Conservation (phyloP, 106 monocot species). For the Chionographis japonica region DNA sequence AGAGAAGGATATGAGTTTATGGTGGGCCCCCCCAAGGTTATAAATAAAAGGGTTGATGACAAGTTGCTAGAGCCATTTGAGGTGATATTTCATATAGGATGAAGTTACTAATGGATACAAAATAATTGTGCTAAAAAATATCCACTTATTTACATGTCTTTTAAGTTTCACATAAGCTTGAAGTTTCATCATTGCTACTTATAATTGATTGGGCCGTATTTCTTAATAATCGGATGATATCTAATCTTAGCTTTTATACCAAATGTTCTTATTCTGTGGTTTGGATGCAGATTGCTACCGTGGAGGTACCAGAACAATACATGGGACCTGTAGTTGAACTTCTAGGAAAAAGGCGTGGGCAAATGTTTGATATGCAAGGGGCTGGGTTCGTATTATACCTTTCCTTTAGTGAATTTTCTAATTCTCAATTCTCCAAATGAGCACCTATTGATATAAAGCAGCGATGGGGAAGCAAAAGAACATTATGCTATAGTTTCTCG, state of each 20-base stretch:
- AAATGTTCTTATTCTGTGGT: conserved; percentile 1
- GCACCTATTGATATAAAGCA: too few relatives aligned
- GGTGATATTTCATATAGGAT: conserved; percentile 33
- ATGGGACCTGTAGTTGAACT: conserved; percentile 97
- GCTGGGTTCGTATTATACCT: conserved; percentile 41
- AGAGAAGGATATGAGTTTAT: conserved; percentile 99
- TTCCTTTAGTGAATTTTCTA: not conserved
- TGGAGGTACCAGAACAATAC: conserved; percentile 80
- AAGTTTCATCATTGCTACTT: too few relatives aligned
- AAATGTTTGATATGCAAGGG: conserved; percentile 97
- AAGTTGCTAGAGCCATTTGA: conserved; percentile 87
- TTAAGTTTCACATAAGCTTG: too few relatives aligned
- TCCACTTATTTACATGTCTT: too few relatives aligned
- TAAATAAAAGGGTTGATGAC: conserved; percentile 73
- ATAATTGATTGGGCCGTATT: too few relatives aligned
- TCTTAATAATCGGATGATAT: too few relatives aligned
- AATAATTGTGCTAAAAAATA: not conserved
- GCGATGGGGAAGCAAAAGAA: too few relatives aligned
- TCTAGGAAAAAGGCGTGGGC: conserved; percentile 88
- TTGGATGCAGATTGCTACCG: conserved; percentile 79
- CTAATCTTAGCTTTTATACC: not conserved
- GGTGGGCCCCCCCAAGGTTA: conserved; percentile 98
- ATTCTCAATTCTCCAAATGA: too few relatives aligned
- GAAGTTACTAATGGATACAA: not conserved
- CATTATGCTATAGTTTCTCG: too few relatives aligned